Conservation (phyloP, 75 land plant genomes). For the Cupressus sempervirens region DNA sequence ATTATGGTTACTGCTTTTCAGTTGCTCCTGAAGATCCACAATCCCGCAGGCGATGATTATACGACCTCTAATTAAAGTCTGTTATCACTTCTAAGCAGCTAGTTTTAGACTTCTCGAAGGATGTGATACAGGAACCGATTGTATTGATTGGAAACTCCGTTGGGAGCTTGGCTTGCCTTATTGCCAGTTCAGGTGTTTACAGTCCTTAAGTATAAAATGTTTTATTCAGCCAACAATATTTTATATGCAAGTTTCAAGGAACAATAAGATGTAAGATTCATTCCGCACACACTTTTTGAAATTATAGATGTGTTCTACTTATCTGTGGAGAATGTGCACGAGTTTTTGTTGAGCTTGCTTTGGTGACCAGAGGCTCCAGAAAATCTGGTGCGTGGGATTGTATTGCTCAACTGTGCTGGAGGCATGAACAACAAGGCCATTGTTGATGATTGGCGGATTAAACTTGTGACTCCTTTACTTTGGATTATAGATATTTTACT, state of each 20-base stretch:
- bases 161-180: slow-evolving; percentile 90
- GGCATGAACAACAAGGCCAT: slow-evolving; percentile 99
- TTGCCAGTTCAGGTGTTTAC: slow-evolving; percentile 71
- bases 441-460: slow-evolving; percentile 90
- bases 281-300: background rate
- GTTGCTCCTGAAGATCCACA: background rate
- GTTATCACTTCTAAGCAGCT: slow-evolving; percentile 40
- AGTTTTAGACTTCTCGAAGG: slow-evolving; percentile 69
- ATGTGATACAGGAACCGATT: slow-evolving; percentile 63
- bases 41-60: background rate
- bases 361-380: slow-evolving; percentile 44
- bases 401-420: slow-evolving; percentile 92
- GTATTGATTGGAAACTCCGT: slow-evolving; percentile 88
- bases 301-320: background rate
- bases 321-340: slow-evolving; percentile 7
- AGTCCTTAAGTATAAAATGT: background rate
- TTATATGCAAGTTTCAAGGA: background rate
- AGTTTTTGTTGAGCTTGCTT: slow-evolving; percentile 10
- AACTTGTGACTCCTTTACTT: slow-evolving; percentile 66
- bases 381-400: slow-evolving; percentile 64
- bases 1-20: background rate
- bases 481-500: slow-evolving; percentile 78
- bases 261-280: slow-evolving; percentile 6
- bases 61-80: background rate
- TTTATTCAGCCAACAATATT: background rate